Conservation (phyloP, 2,329 filamentous ascomycete species). For the Colletotrichum costaricense region DNA sequence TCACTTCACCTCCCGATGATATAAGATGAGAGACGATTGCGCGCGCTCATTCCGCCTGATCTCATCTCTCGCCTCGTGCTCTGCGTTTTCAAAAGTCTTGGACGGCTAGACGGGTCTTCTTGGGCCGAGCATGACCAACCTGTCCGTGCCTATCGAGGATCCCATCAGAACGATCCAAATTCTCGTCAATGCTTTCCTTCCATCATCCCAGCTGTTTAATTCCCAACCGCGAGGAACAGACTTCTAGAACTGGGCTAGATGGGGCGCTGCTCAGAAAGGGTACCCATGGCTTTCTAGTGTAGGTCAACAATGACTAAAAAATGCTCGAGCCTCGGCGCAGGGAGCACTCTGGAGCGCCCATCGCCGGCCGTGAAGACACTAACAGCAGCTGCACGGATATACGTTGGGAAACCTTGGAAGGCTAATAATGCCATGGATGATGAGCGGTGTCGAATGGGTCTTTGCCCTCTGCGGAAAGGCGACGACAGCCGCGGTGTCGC, state of each 20-base stretch:
- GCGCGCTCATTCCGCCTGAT: conserved; percentile 11
- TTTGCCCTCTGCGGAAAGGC: conserved; percentile 16
- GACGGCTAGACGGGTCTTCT: not conserved
- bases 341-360: conserved; percentile 12
- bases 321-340: conserved; percentile 31
- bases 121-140: not conserved
- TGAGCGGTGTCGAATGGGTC: conserved; percentile 1
- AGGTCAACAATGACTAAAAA: not conserved
- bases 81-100: not conserved
- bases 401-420: conserved; percentile 10
- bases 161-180: not conserved
- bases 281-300: not conserved
- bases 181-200: conserved; percentile 7
- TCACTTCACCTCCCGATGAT: conserved; percentile 27
- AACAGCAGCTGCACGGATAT: conserved; percentile 31
- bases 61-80: conserved; percentile 12
- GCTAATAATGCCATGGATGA: conserved; percentile 14
- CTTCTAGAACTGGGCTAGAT: conserved; percentile 22
- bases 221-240: not conserved
- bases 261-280: not conserved
- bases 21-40: conserved; percentile 22
- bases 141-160: not conserved
- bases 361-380: conserved; percentile 18
- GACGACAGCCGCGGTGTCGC: not conserved
- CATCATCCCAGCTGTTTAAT: conserved; percentile 13